Evolutionary conservation across 345 rosid species (phyloP), one percentile per base, ranked within the genome.

Genomic region (Brassica nigra): DNA sequence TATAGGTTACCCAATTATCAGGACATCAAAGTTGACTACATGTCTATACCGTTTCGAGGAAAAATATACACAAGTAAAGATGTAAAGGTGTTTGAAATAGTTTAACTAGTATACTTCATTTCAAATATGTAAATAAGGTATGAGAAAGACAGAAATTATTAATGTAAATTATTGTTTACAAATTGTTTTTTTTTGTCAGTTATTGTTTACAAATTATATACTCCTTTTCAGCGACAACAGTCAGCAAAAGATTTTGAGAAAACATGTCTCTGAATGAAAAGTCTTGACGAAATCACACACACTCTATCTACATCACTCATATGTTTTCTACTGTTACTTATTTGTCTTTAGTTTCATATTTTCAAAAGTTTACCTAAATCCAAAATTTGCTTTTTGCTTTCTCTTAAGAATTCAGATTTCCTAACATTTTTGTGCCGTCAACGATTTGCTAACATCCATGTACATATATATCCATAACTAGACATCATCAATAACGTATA

Each of bases 381-480:
- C 57, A 52, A 52, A 49, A n/a, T 52, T 52, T 52, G 57, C 57
- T 52, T 52, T 52, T 52, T 52, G 57, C 57, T 52, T 52, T 52
- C 57, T 52, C 57, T 52, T 4, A n/a, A 52, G 49, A 52, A 52
- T 52, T n/a, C 57, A 52, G 20, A n/a, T 2, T 52, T n/a, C 7
- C 16, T 12, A 52, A n/a, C 57, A 52, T 52, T 52, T 47, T 52
- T 52, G 57, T 52, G 5, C 57, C 57, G 57, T 52, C 57, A 52
- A 52, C 57, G 57, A n/a, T n/a, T 52, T 52, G 57, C 57, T 52
- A 52, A 52, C 57, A 52, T 47, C 4, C 55, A 14, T 52, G 16
- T 52, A 52, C 7, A 52, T 52, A 52, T n/a, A 52, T 52, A 52
- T 52, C 57, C 57, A 52, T 52, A n/a, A 52, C 16, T 52, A 52